phyloP scores from a whole-genome alignment of 768 basidiomycete genomes.

The Suillus brevipes region DNA sequence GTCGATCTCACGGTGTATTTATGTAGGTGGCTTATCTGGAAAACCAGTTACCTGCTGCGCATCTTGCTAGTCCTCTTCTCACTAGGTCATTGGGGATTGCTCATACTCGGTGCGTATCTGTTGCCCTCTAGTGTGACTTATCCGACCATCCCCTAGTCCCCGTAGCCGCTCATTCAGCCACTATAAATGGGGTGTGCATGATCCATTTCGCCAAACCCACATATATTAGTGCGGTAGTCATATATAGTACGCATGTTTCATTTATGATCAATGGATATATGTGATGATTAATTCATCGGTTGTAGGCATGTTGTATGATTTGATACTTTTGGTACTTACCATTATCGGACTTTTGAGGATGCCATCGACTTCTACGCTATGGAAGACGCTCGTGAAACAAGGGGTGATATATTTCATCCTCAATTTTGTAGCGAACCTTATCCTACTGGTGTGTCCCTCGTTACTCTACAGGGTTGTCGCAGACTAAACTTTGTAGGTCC shows the following conservation, averaged over 20 bases:
- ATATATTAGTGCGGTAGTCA: background rate
- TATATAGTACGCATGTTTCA: background rate
- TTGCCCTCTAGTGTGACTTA: too few species aligned
- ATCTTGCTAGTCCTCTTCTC: background rate
- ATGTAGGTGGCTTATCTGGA: conserved; percentile 3
- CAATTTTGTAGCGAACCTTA: background rate
- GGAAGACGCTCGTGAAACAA: conserved; percentile 2
- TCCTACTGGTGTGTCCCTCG: background rate
- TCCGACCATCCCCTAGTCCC: background rate
- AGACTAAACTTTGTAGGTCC: background rate
- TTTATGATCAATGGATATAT: background rate
- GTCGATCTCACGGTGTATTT: background rate
- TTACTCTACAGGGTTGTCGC: background rate
- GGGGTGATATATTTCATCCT: background rate
- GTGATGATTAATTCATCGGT: background rate
- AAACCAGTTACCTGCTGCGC: background rate
- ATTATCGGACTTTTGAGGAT: background rate
- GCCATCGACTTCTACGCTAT: background rate
- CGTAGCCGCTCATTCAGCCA: background rate
- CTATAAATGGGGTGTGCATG: background rate
- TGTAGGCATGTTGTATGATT: background rate
- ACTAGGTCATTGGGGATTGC: background rate
- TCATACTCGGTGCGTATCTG: background rate
- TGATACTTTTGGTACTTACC: background rate
- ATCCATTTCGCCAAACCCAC: background rate